These are phyloP conservation scores for Saccharomycopsis capsularis DNA, from an alignment of 805 yeast genomes.

Conservation along the genomic window DNA sequence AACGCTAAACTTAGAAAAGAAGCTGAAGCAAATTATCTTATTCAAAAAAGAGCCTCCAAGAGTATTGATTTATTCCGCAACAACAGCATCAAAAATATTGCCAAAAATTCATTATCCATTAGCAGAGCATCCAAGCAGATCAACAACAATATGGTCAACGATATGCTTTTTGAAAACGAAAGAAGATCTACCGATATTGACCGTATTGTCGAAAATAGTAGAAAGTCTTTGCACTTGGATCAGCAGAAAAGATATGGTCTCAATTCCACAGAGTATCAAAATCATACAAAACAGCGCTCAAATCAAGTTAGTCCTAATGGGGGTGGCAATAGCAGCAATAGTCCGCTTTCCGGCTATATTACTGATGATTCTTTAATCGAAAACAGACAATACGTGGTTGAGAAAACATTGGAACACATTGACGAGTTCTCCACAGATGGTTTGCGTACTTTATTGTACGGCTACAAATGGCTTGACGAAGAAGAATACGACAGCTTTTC, in stretches of 20 bases:
- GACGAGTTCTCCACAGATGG: constrained; percentile 96
- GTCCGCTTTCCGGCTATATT: constrained; percentile 31
- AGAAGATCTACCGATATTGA: constrained; percentile 47
- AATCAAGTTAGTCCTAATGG: too few relatives aligned
- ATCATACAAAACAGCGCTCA: too few relatives aligned
- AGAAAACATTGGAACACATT: constrained; percentile 79
- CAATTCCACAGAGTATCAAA: constrained; percentile 21
- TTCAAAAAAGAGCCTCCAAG: constrained; percentile 47
- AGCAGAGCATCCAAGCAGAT: neutral
- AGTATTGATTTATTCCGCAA: constrained; percentile 25
- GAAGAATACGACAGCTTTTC: constrained; percentile 63
- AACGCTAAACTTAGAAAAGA: constrained; percentile 57
- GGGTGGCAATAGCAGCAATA: neutral
- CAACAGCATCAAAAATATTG: constrained; percentile 5
- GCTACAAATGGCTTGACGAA: constrained; percentile 62
- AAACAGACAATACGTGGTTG: constrained; percentile 73
- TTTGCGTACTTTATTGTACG: constrained; percentile 78
- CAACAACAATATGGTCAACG: constrained; percentile 41
- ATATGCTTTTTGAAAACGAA: constrained; percentile 36
- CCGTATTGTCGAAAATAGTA: constrained; percentile 44
- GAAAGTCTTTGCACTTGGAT: constrained; percentile 52
- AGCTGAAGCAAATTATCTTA: constrained; percentile 68
- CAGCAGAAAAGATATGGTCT: constrained; percentile 50
- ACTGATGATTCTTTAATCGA: constrained; percentile 50
- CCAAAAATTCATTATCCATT: constrained; percentile 7